Evolutionary conservation across 441 rosid genomes (phyloP).

Genomic region (Aquilaria agallochum): DNA sequence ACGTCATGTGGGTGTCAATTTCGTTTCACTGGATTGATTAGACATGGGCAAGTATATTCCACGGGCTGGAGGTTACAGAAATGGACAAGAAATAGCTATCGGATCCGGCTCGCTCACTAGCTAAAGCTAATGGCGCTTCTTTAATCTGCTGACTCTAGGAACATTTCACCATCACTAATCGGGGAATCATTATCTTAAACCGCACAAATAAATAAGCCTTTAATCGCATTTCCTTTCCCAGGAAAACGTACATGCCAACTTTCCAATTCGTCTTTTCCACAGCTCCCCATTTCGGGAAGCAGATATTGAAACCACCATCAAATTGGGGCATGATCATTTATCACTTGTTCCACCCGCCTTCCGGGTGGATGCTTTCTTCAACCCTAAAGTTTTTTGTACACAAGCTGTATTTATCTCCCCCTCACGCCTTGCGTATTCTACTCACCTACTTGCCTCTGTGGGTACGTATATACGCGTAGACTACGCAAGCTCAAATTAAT

Average conservation of each 20-base stretch:
- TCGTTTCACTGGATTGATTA: constrained; percentile 23
- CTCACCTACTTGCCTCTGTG: too few relatives aligned
- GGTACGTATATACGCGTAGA: too few relatives aligned
- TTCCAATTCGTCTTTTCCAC: constrained; percentile 17
- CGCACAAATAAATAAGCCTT: constrained; percentile 29
- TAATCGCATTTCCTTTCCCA: constrained; percentile 28
- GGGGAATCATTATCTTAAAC: constrained; percentile 47
- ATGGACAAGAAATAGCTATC: constrained; percentile 24
- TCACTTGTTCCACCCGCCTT: too few relatives aligned
- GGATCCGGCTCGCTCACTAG: constrained; percentile 26
- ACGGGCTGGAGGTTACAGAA: constrained; percentile 20
- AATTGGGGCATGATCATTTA: too few relatives aligned
- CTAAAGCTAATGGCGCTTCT: constrained; percentile 14
- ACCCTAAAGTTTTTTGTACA: too few relatives aligned
- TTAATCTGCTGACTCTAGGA: constrained; percentile 23
- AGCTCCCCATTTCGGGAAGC: constrained; percentile 21
- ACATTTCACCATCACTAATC: constrained; percentile 21
- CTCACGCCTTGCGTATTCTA: too few relatives aligned
- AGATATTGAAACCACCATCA: constrained; percentile 3
- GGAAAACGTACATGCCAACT: constrained; percentile 42
- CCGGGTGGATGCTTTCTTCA: too few relatives aligned
- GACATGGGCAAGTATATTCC: constrained; percentile 35
- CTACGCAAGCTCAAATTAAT: too few relatives aligned
- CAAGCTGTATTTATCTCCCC: too few relatives aligned
- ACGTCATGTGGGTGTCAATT: constrained; percentile 22